Percentiles rank a stretch among this genome's conserved stretches.
These are phyloP conservation scores for Ogataea siamensis DNA, from an alignment of 805 yeast genomes.

Conservation along the genomic window DNA sequence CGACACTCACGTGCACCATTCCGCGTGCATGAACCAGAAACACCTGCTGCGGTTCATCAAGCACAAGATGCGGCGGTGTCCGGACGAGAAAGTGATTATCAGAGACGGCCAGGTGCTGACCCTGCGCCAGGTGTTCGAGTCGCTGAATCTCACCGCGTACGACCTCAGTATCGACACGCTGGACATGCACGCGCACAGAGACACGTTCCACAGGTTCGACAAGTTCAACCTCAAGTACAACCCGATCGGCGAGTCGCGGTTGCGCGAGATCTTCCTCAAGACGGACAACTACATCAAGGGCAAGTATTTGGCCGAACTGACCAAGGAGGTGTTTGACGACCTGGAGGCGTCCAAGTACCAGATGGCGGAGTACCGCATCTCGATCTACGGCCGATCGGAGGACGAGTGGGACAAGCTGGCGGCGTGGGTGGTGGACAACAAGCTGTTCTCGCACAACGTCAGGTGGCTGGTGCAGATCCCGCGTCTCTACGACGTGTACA, in stretches of 20 bases:
- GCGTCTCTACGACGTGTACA: slow-evolving; percentile 85
- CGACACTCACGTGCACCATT: slow-evolving; percentile 97
- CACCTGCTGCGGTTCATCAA: slow-evolving; percentile 92
- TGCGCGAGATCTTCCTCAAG: slow-evolving; percentile 92
- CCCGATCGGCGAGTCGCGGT: slow-evolving; percentile 96
- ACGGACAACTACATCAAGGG: slow-evolving; percentile 94
- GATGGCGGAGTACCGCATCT: slow-evolving; percentile 94
- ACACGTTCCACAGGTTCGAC: slow-evolving; percentile 96
- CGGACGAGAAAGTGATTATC: slow-evolving; percentile 86
- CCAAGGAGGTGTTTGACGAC: slow-evolving; percentile 91
- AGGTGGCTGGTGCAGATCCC: slow-evolving; percentile 98
- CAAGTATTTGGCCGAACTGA: slow-evolving; percentile 85
- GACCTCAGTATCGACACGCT: slow-evolving; percentile 94
- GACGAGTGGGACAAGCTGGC: slow-evolving; percentile 97
- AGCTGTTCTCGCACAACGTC: slow-evolving; percentile 86
- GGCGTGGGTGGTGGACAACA: slow-evolving; percentile 91
- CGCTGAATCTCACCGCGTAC: slow-evolving; percentile 87
- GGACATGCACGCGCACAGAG: slow-evolving; percentile 99
- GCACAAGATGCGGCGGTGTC: slow-evolving; percentile 82
- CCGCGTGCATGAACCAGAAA: slow-evolving; percentile 99
- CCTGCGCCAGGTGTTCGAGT: slow-evolving; percentile 84
- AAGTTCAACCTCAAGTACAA: slow-evolving; percentile 95
- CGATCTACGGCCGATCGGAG: slow-evolving; percentile 84
- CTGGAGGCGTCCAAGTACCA: slow-evolving; percentile 94
- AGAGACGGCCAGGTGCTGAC: slow-evolving; percentile 91